Base-by-base conservation (phyloP, 495 filamentous ascomycete genomes). In the Thermothielavioides terrestris region DNA sequence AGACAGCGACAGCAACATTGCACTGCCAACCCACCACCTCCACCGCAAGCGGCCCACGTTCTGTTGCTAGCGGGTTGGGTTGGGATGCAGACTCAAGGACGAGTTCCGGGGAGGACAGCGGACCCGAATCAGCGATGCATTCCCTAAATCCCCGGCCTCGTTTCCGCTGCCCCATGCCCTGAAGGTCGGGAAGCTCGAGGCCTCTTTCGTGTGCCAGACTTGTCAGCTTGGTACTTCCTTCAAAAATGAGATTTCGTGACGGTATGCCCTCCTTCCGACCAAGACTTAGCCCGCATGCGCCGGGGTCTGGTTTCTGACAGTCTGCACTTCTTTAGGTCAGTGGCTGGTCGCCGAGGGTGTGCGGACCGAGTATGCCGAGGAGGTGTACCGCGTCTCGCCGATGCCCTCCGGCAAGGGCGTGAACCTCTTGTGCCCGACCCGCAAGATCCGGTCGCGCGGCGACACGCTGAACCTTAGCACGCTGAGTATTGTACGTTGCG, bases 401-500 rank as follows among this genome's bases (percentile, higher is more conserved):
- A 61, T 55, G 14, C 42, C 51, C 18, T 59, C 59, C 25, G 68
- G 68, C 0, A 67, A 64, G 34, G 69, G 60, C 8, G 48, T 77
- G 45, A 69, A 65, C 34, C 59, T 78, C 2, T 58, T 78, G 0
- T 79, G 74, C 52, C 75, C 76, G 18, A 72, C 73, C 6, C 69
- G 59, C 53, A 68, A 71, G 46, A 70, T 76, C 43, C 53, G 47
- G 12, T 49, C 49, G 7, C 71, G 80, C 41, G 76, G 76, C 21
- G 77, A 83, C 56, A 78, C 77, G 3, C 45, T 84, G 22, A 84
- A 84, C 46, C 70, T 74, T 15, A 66, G 75, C 61, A 72, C 64
- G 49, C 58, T 73, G 30, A 75, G 60, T 28, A 62, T 75, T 8
- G 72, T 76, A 58, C 53, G 65, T 56, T 35, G 31, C 43, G 1